Conservation (phyloP, 1,284 basidiomycete genomes). For the Limonomyces culmigenus region DNA sequence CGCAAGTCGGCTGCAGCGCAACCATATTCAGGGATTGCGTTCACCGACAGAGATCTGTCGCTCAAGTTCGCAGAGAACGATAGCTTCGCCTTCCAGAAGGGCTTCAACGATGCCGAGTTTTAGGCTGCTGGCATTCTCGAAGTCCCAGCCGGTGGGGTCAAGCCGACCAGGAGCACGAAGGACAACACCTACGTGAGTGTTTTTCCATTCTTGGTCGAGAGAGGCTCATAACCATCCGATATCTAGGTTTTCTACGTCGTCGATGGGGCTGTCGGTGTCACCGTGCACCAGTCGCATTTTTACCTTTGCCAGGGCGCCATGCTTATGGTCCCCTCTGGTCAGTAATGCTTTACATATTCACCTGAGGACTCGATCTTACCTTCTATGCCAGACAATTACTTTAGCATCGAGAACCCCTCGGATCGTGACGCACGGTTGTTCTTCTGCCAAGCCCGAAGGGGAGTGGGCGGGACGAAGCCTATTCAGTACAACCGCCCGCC, state of each 20-base stretch:
- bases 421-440: constrained; percentile 71
- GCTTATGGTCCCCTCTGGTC: constrained; percentile 85
- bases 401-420: constrained; percentile 79
- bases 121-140: constrained; percentile 81
- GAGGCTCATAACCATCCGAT: constrained; percentile 2
- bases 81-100: constrained; percentile 79
- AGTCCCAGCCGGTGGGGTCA: constrained; percentile 63
- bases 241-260: constrained; percentile 75
- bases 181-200: constrained; percentile 87
- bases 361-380: neutral
- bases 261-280: constrained; percentile 76
- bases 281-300: constrained; percentile 66
- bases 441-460: constrained; percentile 84
- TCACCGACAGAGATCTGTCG: constrained; percentile 46
- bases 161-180: constrained; percentile 79
- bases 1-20: too few species aligned
- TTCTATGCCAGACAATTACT: constrained; percentile 57
- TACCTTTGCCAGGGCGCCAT: constrained; percentile 70
- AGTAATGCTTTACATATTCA: constrained; percentile 9
- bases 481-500: too few species aligned
- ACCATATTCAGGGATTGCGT: constrained; percentile 71
- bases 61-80: constrained; percentile 41
- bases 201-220: constrained; percentile 2
- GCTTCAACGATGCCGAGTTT: constrained; percentile 88
- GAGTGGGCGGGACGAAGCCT: too few species aligned